Evolutionary conservation across 352 stramenopile species (phyloP), one percentile per base, ranked within the genome.

Genomic region (Globisporangium apiculatum): DNA sequence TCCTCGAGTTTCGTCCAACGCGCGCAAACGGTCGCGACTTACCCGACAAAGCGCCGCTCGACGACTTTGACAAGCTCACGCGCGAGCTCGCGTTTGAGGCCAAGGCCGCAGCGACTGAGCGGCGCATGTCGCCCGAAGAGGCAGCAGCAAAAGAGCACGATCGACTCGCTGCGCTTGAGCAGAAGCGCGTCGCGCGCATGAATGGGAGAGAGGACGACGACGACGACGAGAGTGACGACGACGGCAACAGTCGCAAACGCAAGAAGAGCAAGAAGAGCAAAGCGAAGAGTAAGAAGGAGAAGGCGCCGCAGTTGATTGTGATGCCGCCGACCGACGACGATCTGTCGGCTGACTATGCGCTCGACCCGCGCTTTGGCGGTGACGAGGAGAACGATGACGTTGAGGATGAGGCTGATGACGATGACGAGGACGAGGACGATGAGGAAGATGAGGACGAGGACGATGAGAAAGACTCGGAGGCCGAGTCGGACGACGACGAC

Each of bases 81-180:
- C 69, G 72, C 7, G 79, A 91, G 62, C 74, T 94, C 35, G 80
- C 83, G 70, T 96, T 97, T 61, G 91, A 98, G 54, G 78, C 79
- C n/a, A 97, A 97, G 68, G 87, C 87, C 0, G 89, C 95, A 52
- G 94, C 96, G 5, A 96, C 87, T 15, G 95, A 98, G 69, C 83
- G 96, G 18, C 96, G 89, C 0, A 94, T 98, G 81, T 97, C 92
- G 37, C 81, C 88, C 0, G 96, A 98, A 68, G 96, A 99, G 64
- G 82, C 90, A 36, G 95, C 94, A 55, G 87, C 94, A 63, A 91
- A 94, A 63, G 91, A 98, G 68, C 76, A 89, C 17, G 91, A 98
- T 48, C 74, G 83, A 47, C 71, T 99, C 24, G 78, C 94, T 7
- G 79, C 97, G 62, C 64, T 98, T 15, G 96, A 99, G 72, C 91